Conservation (phyloP, 495 filamentous ascomycete genomes). For the Clohesyomyces aquaticus region DNA sequence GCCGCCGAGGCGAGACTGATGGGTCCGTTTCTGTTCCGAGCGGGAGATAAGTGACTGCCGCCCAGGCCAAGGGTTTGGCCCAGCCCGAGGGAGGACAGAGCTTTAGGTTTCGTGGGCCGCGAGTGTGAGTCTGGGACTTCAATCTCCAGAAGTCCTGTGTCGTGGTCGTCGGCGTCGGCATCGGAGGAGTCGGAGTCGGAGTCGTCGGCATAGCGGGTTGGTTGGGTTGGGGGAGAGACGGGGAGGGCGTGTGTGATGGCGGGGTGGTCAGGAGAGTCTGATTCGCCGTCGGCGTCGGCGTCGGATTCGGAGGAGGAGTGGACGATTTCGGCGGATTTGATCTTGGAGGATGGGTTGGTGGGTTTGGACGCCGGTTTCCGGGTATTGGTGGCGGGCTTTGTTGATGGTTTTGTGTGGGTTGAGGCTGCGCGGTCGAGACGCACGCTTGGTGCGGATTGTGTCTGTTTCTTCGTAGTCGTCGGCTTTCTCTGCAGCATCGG, state of each 20-base stretch:
- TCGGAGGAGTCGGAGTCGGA: slow-evolving; percentile 40
- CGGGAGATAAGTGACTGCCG: no score
- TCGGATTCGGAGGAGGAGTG: slow-evolving; percentile 32
- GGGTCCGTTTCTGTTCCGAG: no score
- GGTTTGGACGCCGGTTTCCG: slow-evolving; percentile 21
- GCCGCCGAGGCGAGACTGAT: slow-evolving; percentile 37
- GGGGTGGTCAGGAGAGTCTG: slow-evolving; percentile 46
- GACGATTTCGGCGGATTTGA: slow-evolving; percentile 37
- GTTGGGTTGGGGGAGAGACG: slow-evolving; percentile 19
- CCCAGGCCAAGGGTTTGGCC: slow-evolving; percentile 28
- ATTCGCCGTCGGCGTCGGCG: slow-evolving; percentile 19
- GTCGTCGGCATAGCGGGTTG: slow-evolving; percentile 44
- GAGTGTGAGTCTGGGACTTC: slow-evolving; percentile 32
- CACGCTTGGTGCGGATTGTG: slow-evolving; percentile 27
- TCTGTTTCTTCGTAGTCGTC: slow-evolving; percentile 19
- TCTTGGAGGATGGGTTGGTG: slow-evolving; percentile 17
- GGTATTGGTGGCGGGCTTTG: background rate
- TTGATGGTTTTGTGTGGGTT: slow-evolving; percentile 23
- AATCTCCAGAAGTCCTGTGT: slow-evolving; percentile 21
- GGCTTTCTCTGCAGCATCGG: slow-evolving; percentile 10
- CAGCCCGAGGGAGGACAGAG: slow-evolving; percentile 33
- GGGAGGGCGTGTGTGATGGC: slow-evolving; percentile 50
- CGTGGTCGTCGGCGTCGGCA: slow-evolving; percentile 46
- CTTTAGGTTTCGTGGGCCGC: background rate
- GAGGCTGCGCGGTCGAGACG: slow-evolving; percentile 40